A percentile compares a stretch with the other conserved stretches of the same genome.
phyloP scores from a whole-genome alignment of 257 asterid species.

The Solanum pinnatisectum region DNA sequence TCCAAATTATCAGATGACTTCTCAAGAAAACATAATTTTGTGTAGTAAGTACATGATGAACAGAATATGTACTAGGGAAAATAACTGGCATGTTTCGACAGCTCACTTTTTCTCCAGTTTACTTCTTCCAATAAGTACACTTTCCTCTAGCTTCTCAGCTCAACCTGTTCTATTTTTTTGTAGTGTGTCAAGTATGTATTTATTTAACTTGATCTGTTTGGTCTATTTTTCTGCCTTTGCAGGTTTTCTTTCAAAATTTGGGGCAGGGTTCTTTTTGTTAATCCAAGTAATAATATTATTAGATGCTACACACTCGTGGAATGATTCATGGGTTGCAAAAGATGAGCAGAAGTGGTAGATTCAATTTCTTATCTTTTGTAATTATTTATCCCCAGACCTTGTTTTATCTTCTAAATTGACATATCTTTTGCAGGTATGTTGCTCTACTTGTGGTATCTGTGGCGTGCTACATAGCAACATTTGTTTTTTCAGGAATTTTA shows the following conservation, averaged over 20 bases:
- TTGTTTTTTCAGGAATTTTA: constrained; percentile 56
- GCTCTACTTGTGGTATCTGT: constrained; percentile 74
- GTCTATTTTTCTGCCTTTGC: constrained; percentile 14
- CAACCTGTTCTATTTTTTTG: not conserved
- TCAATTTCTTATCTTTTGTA: not conserved
- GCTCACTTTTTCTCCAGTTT: not conserved
- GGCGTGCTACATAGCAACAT: constrained; percentile 70
- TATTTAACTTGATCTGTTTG: not conserved
- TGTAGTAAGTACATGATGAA: not conserved
- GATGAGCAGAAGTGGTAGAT: constrained; percentile 88
- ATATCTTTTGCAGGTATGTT: constrained; percentile 52
- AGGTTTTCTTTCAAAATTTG: constrained; percentile 85
- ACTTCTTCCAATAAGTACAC: not conserved
- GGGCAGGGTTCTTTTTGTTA: constrained; percentile 87
- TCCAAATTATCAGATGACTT: not conserved
- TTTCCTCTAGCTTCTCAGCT: not conserved
- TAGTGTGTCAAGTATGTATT: not conserved
- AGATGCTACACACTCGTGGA: constrained; percentile 96
- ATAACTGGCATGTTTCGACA: not conserved
- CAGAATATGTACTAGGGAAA: not conserved
- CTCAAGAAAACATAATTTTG: not conserved
- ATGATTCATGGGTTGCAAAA: constrained; percentile 96
- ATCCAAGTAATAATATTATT: constrained; percentile 75
- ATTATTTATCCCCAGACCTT: not conserved
- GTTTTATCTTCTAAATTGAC: not conserved